These are phyloP conservation scores for Xylariaceae sp. DNA, from an alignment of 2,329 filamentous ascomycete genomes.

Conservation along the genomic window DNA sequence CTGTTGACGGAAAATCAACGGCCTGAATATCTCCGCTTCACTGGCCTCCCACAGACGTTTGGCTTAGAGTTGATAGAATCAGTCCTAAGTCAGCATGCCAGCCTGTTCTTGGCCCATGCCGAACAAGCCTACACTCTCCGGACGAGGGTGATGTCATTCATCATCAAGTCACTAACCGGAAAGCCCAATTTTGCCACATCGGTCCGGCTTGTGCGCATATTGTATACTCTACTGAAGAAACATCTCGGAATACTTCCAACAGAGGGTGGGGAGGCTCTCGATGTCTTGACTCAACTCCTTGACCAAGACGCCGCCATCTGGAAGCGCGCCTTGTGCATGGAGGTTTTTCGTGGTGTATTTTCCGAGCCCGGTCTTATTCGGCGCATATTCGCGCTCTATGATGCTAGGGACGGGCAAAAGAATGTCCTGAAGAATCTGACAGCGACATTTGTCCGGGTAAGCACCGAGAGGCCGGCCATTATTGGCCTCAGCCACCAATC, in stretches of 20 bases:
- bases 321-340: constrained; percentile 88
- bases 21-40: constrained; percentile 75
- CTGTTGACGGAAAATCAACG: constrained; percentile 79
- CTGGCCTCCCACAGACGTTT: constrained; percentile 72
- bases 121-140: constrained; percentile 79
- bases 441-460: constrained; percentile 83
- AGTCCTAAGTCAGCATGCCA: constrained; percentile 77
- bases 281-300: constrained; percentile 75
- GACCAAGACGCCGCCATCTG: constrained; percentile 80
- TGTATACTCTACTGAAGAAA: constrained; percentile 74
- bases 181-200: constrained; percentile 75
- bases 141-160: constrained; percentile 72
- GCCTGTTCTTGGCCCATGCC: constrained; percentile 69
- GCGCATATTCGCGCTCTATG: constrained; percentile 75
- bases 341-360: constrained; percentile 82
- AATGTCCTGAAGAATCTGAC: constrained; percentile 76
- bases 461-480: constrained; percentile 80
- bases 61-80: constrained; percentile 90
- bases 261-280: constrained; percentile 79
- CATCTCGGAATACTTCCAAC: constrained; percentile 68
- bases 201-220: constrained; percentile 73
- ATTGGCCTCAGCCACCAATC: constrained; percentile 90
- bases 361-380: constrained; percentile 72
- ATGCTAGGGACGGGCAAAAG: constrained; percentile 65
- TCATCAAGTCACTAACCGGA: constrained; percentile 72